Evolutionary conservation across 2,329 filamentous ascomycete species (phyloP).

Genomic region (Paecilomyces variotii): DNA sequence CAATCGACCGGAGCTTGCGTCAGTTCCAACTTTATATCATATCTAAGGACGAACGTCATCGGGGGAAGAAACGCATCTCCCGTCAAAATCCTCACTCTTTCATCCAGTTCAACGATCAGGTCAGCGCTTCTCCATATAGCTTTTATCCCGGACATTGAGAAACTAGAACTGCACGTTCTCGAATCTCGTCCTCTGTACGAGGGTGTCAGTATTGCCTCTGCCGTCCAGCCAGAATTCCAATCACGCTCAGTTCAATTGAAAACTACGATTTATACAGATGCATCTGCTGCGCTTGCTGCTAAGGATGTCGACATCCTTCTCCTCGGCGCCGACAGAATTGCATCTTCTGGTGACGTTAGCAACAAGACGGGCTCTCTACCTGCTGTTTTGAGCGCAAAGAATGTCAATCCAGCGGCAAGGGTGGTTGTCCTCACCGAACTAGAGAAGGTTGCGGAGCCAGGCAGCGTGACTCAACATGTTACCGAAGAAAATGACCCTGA

Average conservation of each 20-base stretch:
- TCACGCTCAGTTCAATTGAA: slow-evolving; percentile 19
- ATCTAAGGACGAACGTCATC: slow-evolving; percentile 14
- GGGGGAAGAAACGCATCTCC: slow-evolving; percentile 3
- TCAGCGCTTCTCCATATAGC: slow-evolving; percentile 41
- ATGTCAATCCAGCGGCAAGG: slow-evolving; percentile 39
- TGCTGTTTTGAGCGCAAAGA: slow-evolving; percentile 47
- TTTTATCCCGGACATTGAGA: slow-evolving; percentile 20
- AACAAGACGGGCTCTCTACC: slow-evolving; percentile 61
- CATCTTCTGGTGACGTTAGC: slow-evolving; percentile 49
- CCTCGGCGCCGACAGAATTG: slow-evolving; percentile 58
- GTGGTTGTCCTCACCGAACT: slow-evolving; percentile 51
- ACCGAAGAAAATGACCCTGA: slow-evolving; percentile 45
- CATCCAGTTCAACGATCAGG: slow-evolving; percentile 55
- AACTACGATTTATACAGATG: slow-evolving; percentile 52
- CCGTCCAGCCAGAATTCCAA: slow-evolving; percentile 14
- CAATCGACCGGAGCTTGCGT: slow-evolving; percentile 15
- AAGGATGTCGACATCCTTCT: slow-evolving; percentile 49
- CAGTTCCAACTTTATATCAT: slow-evolving; percentile 16
- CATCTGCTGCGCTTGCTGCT: slow-evolving; percentile 49
- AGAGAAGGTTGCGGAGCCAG: slow-evolving; percentile 52
- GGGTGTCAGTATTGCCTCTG: slow-evolving; percentile 50
- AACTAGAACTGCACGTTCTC: slow-evolving; percentile 51
- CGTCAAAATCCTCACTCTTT: slow-evolving; percentile 52
- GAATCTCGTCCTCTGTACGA: slow-evolving; percentile 62
- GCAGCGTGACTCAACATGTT: slow-evolving; percentile 35